Evolutionary conservation across 331 rosid genomes (phyloP).

Genomic region (Rosa hybrid): DNA sequence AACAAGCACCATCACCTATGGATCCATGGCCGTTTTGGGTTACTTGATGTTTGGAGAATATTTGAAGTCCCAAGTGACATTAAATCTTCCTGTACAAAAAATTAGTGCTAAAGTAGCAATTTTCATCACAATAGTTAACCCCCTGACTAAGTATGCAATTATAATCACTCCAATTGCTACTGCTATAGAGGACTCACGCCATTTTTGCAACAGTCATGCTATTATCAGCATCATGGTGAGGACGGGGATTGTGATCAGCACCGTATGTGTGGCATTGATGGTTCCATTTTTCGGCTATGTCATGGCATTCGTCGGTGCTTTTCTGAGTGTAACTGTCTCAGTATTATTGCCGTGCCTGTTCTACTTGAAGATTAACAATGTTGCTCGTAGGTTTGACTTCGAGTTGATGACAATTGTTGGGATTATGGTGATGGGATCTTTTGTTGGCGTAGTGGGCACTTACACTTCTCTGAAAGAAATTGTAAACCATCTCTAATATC

Average conservation of each 20-base stretch:
- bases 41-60: slow-evolving; percentile 61
- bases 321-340: slow-evolving; percentile 45
- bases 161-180: slow-evolving; percentile 51
- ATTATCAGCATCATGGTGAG: slow-evolving; percentile 45
- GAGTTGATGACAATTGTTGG: slow-evolving; percentile 44
- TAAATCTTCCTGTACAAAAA: slow-evolving; percentile 56
- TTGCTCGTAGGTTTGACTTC: slow-evolving; percentile 38
- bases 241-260: slow-evolving; percentile 47
- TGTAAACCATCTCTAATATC: slow-evolving; percentile 34
- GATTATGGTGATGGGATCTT: slow-evolving; percentile 43
- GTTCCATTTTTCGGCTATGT: slow-evolving; percentile 64
- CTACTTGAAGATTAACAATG: slow-evolving; percentile 62
- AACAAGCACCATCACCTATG: slow-evolving; percentile 52
- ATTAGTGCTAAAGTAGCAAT: slow-evolving; percentile 54
- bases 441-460: slow-evolving; percentile 49
- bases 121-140: slow-evolving; percentile 56
- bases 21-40: slow-evolving; percentile 55
- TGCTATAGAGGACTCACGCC: slow-evolving; percentile 55
- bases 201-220: not conserved
- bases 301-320: slow-evolving; percentile 70
- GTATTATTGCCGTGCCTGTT: slow-evolving; percentile 59
- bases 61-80: slow-evolving; percentile 56
- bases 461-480: slow-evolving; percentile 45
- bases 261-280: slow-evolving; percentile 46
- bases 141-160: slow-evolving; percentile 69